phyloP scores from a whole-genome alignment of 352 stramenopile species.

The Phytopythium litorale region DNA sequence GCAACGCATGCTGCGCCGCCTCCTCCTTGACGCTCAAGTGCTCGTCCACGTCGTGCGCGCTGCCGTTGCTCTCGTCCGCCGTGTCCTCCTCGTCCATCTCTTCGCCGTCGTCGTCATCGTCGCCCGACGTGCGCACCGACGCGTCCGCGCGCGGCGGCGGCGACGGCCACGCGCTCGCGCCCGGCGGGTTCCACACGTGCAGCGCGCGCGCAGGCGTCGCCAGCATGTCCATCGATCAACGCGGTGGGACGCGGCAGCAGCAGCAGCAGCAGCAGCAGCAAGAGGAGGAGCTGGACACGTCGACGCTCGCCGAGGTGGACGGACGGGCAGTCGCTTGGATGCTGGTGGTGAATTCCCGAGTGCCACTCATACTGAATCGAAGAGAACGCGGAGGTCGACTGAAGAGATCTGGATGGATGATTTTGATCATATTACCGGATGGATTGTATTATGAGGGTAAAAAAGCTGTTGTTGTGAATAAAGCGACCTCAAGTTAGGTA shows the following conservation, averaged over 20 bases:
- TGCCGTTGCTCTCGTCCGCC: constrained; percentile 2
- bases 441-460: no score
- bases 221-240: constrained; percentile 4
- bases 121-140: background rate
- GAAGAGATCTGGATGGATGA: no score
- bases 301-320: no score
- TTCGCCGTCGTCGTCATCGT: constrained; percentile 8
- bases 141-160: background rate
- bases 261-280: background rate
- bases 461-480: no score
- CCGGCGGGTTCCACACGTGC: background rate
- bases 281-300: background rate
- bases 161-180: background rate
- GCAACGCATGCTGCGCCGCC: constrained; percentile 1
- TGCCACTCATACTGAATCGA: constrained; percentile 3
- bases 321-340: no score
- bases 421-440: no score
- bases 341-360: background rate
- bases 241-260: no score
- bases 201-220: background rate
- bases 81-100: constrained; percentile 7
- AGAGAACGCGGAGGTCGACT: background rate
- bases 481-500: no score
- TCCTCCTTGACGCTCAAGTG: constrained; percentile 5
- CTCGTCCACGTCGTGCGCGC: constrained; percentile 1